These are phyloP conservation scores for Aspergillus biplanus DNA, from an alignment of 495 filamentous ascomycete species.

Conservation along the genomic window DNA sequence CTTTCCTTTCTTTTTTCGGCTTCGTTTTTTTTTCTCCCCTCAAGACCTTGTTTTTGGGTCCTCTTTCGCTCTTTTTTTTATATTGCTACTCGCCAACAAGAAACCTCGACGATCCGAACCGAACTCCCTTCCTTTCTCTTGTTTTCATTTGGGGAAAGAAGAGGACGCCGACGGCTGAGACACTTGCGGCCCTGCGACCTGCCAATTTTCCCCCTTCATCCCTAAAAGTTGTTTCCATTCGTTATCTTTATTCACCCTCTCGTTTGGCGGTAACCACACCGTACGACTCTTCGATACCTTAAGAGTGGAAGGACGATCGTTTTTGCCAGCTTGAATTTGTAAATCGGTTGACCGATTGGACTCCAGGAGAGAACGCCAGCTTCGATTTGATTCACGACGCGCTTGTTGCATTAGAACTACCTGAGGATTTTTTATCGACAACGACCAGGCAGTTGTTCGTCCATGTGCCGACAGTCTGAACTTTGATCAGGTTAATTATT, in stretches of 20 bases:
- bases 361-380: constrained; percentile 19
- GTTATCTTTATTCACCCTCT: constrained; percentile 25
- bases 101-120: constrained; percentile 19
- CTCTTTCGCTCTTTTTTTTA: constrained; percentile 38
- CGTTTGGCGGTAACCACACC: constrained; percentile 25
- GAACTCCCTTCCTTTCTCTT: constrained; percentile 29
- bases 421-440: constrained; percentile 2
- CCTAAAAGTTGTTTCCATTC: constrained; percentile 20
- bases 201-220: constrained; percentile 10
- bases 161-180: constrained; percentile 30
- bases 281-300: constrained; percentile 14
- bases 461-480: constrained; percentile 15
- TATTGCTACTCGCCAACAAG: constrained; percentile 27
- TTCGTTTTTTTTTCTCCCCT: constrained; percentile 31
- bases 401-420: constrained; percentile 15
- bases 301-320: constrained; percentile 11
- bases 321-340: constrained; percentile 11
- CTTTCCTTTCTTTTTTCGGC: constrained; percentile 36
- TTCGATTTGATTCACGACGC: constrained; percentile 22
- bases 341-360: constrained; percentile 22
- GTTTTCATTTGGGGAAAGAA: constrained; percentile 37
- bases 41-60: constrained; percentile 27
- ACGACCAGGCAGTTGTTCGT: constrained; percentile 3
- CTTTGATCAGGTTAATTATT: constrained; percentile 25
- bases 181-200: constrained; percentile 18